A percentile compares a stretch with the other conserved stretches of the same genome.
Evolutionary conservation across 495 filamentous ascomycete genomes (phyloP).

Genomic region (Thermochaetoides thermophila): DNA sequence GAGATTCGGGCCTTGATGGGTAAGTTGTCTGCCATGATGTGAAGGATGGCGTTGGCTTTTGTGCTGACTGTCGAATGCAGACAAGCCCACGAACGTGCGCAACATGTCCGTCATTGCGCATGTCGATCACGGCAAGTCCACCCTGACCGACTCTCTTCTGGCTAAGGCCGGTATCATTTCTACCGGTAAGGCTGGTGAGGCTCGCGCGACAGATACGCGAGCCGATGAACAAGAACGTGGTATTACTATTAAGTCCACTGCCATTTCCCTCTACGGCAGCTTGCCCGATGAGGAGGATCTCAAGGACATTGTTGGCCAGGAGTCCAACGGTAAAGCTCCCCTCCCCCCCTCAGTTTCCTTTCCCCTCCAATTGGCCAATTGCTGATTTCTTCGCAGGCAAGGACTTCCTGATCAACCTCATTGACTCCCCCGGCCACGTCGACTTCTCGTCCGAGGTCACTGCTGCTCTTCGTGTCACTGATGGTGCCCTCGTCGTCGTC

Average conservation of each 20-base stretch:
- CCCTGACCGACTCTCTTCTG: constrained; percentile 95
- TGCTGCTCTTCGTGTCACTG: constrained; percentile 97
- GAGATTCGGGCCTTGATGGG: constrained; percentile 90
- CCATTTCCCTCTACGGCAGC: constrained; percentile 92
- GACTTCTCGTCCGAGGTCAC: constrained; percentile 99
- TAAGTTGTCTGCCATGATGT: constrained; percentile 9
- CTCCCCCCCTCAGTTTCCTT: too few relatives aligned
- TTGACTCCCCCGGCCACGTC: constrained; percentile 99
- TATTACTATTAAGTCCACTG: constrained; percentile 99
- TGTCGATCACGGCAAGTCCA: constrained; percentile 99
- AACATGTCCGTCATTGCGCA: constrained; percentile 99
- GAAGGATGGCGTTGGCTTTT: background rate
- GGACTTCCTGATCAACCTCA: constrained; percentile 99
- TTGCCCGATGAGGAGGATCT: constrained; percentile 71
- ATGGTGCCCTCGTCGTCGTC: constrained; percentile 98
- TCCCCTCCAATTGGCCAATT: background rate
- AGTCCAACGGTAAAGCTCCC: constrained; percentile 42
- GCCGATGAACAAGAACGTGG: constrained; percentile 97
- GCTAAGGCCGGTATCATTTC: constrained; percentile 99
- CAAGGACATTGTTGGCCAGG: constrained; percentile 81
- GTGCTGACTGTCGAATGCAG: constrained; percentile 20
- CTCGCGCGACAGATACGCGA: constrained; percentile 92
- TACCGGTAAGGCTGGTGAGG: constrained; percentile 88
- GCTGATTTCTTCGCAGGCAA: constrained; percentile 30
- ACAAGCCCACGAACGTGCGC: constrained; percentile 94